Evolutionary conservation across 2,329 filamentous ascomycete genomes (phyloP), one percentile per base, ranked within the genome.

Genomic region (Ceratocystis colombiana): DNA sequence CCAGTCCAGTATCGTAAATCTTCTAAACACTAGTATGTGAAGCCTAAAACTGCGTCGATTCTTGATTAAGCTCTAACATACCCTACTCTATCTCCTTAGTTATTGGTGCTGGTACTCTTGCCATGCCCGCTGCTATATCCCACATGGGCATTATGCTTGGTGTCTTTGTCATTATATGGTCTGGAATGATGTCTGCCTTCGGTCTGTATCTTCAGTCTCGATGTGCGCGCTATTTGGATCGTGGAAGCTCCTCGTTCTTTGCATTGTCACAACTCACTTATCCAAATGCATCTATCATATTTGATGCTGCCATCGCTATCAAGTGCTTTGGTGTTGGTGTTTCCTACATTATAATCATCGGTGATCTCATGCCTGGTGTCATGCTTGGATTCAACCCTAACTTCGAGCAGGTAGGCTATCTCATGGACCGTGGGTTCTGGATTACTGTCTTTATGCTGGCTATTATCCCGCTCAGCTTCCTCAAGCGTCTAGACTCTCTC

Each of bases 311-410:
- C 5, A 99, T 99, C 73, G 91, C 93, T 12, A 86, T 99, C 73
- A 99, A 99, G 75, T 99, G 94, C 76, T 99, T 99, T 74, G 94
- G 94, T 46, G 94, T 99, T 8, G 94, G 89, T 25, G 90, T 97
- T 68, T 96, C 91, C 71, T 99, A 99, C 77, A 84, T 99, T 72
- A 99, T 99, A 73, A 97, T 99, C 72, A 97, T 99, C 71, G 94
- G 94, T 63, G 94, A 99, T 74, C 79, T 99, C 69, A 99, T 99
- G 94, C 94, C 94, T 0, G 93, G 91, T 48, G 94, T 99, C 8
- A 86, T 94, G 28, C 78, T 85, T 68, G 94, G 92, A 3, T 93
- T 99, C 75, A 84, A 85, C 68, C 81, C 83, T 61, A 82, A 83
- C 22, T 83, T 81, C 20, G 80, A 83, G 1, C 78, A 72, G 33